These are phyloP conservation scores for Noccaea bulbosa DNA, from an alignment of 345 rosid genomes.

Conservation along the genomic window DNA sequence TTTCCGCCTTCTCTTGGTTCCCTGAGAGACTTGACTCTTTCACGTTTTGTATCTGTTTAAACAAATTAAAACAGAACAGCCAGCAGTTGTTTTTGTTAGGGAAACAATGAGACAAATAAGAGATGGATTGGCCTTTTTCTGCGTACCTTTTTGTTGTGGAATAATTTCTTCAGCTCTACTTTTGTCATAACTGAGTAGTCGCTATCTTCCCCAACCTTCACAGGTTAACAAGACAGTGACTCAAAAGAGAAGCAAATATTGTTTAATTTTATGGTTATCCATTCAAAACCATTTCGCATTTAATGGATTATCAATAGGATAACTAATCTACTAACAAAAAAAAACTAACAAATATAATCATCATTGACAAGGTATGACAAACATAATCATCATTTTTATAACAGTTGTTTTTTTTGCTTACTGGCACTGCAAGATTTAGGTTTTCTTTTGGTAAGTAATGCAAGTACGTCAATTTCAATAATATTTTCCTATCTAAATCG, in stretches of 20 bases:
- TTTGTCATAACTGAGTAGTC: slow-evolving; percentile 74
- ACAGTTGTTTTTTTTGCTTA: not conserved
- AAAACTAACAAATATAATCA: not conserved
- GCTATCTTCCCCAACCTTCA: slow-evolving; percentile 77
- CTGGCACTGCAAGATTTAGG: not conserved
- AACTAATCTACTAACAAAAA: too few relatives aligned
- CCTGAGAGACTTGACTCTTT: slow-evolving; percentile 79
- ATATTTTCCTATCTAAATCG: not conserved
- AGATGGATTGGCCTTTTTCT: slow-evolving; percentile 19
- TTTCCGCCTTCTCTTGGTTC: slow-evolving; percentile 74
- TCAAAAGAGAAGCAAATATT: not conserved
- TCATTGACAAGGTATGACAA: not conserved
- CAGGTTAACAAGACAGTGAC: slow-evolving; percentile 21
- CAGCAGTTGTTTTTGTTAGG: not conserved
- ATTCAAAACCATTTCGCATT: not conserved
- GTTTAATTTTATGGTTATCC: not conserved
- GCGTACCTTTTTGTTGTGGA: slow-evolving; percentile 67
- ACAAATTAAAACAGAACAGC: not conserved
- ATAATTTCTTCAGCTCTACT: slow-evolving; percentile 76
- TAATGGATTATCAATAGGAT: too few relatives aligned
- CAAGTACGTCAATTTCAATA: slow-evolving; percentile 16
- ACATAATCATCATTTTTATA: not conserved
- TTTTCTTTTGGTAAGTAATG: not conserved
- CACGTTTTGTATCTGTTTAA: slow-evolving; percentile 60
- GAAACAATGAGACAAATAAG: slow-evolving; percentile 13